Evolutionary conservation across 1,139 yeast genomes (phyloP), one percentile per base, ranked within the genome.

Genomic region (Lodderomyces theae): DNA sequence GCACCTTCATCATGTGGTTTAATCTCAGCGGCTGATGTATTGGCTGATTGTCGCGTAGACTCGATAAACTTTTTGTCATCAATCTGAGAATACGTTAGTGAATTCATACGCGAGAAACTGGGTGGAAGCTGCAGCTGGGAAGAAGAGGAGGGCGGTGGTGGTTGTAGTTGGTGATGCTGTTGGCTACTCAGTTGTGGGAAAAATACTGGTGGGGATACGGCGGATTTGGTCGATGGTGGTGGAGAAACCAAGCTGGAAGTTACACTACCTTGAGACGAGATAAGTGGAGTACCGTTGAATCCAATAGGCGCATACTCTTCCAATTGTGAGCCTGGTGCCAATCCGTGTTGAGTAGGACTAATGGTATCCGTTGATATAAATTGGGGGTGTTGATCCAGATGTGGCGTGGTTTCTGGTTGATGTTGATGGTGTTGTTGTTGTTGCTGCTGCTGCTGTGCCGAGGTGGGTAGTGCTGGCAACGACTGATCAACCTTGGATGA

Each of bases 321-420:
- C 12, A 12, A 12, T 24, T 21, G 24, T 22, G 12, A 17, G 12
- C 34, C 26, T 10, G 29, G 12, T 15, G 46, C 36, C 15, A 56
- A 39, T 5, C 62, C 62, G 40, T 59, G 63, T 41, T 48, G 49
- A 31, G 46, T 58, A 24, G 64, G 63, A 35, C 61, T 56, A 34
- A 57, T 45, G 34, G 45, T 45, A 37, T 59, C 62, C n/a, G 48
- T 42, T 10, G 48, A 47, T 3, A 53, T 43, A 37, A 58, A 55
- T 21, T 51, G 52, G 2, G 63, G 60, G 42, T 56, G 61, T n/a
- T 46, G 50, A 19, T 26, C 11, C 25, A 15, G 18, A 5, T 28
- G 17, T 4, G 31, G 18, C 4, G 31, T 28, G 11, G 35, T 13
- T 3, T 32, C 25, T 17, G 15, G 11, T 28, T 40, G 37, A 10